A percentile compares a stretch with the other conserved stretches of the same genome.
Evolutionary conservation across 2,329 filamentous ascomycete genomes (phyloP).

Genomic region (Colletotrichum cuscutae): DNA sequence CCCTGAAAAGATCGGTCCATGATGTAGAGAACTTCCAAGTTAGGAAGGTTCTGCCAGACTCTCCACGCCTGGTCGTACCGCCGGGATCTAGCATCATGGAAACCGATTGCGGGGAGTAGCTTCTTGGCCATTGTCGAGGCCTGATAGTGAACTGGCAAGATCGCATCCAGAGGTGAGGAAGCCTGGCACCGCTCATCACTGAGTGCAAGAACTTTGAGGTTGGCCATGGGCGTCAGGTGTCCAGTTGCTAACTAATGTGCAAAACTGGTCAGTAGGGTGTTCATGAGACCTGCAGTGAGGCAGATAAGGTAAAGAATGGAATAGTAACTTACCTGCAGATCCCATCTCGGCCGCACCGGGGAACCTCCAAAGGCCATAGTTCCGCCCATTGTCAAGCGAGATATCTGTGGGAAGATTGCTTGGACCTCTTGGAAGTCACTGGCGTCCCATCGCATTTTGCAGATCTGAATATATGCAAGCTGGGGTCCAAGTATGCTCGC

Average conservation of each 20-base stretch:
- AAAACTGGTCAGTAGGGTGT: not conserved
- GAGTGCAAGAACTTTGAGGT: not conserved
- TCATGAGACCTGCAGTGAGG: not conserved
- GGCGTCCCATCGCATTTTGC: not conserved
- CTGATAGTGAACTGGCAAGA: not conserved
- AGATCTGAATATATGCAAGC: not conserved
- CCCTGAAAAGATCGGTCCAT: not conserved
- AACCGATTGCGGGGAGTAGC: not conserved
- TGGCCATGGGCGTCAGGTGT: not conserved
- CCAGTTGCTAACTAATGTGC: not conserved
- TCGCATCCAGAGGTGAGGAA: not conserved
- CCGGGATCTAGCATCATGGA: not conserved
- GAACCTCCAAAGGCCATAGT: not conserved
- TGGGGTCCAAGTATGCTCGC: not conserved
- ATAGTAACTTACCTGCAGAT: not conserved
- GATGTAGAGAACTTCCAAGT: not conserved
- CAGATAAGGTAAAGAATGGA: too few relatives aligned
- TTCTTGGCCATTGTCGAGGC: not conserved
- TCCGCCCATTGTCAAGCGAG: not conserved
- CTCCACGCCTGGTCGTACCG: not conserved
- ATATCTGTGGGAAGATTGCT: not conserved
- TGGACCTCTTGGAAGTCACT: not conserved
- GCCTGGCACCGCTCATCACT: not conserved
- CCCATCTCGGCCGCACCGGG: too few relatives aligned
- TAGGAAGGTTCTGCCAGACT: not conserved